These are phyloP conservation scores for Corynespora cassiicola DNA, from an alignment of 2,329 filamentous ascomycete species.

Conservation along the genomic window DNA sequence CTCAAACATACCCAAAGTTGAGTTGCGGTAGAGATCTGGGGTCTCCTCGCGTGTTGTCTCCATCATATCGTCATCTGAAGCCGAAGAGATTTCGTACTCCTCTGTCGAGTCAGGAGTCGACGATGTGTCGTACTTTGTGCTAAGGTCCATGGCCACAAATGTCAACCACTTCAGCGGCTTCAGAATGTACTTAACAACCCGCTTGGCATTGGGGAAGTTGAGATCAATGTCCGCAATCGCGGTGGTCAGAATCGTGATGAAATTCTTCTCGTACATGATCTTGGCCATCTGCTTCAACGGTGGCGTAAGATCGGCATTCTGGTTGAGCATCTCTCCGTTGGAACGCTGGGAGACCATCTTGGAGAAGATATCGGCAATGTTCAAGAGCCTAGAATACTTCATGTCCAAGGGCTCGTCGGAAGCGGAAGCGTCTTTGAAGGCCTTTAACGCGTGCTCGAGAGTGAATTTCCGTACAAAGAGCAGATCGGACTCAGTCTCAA, in stretches of 20 bases:
- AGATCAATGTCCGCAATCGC: slow-evolving; percentile 96
- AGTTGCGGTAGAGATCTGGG: slow-evolving; percentile 95
- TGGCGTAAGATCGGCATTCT: slow-evolving; percentile 42
- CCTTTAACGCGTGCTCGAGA: slow-evolving; percentile 87
- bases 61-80: slow-evolving; percentile 85
- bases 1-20: slow-evolving; percentile 92
- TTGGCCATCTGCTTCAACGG: slow-evolving; percentile 87
- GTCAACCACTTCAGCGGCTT: slow-evolving; percentile 88
- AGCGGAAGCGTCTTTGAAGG: slow-evolving; percentile 85
- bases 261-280: slow-evolving; percentile 98
- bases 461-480: slow-evolving; percentile 95
- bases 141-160: slow-evolving; percentile 84
- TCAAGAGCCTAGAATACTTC: slow-evolving; percentile 87
- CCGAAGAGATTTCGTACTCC: slow-evolving; percentile 90
- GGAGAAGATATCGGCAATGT: slow-evolving; percentile 88
- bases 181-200: slow-evolving; percentile 95
- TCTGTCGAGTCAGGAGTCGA: slow-evolving; percentile 68
- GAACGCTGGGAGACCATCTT: slow-evolving; percentile 76
- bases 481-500: slow-evolving; percentile 82
- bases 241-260: slow-evolving; percentile 83
- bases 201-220: slow-evolving; percentile 90
- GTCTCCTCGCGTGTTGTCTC: slow-evolving; percentile 81
- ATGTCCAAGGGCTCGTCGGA: slow-evolving; percentile 81
- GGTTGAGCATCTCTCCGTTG: slow-evolving; percentile 44
- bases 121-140: slow-evolving; percentile 78